A percentile compares a stretch with the other conserved stretches of the same genome.
Evolutionary conservation across 2,329 filamentous ascomycete species (phyloP).

Genomic region (Orbilia oligospora): DNA sequence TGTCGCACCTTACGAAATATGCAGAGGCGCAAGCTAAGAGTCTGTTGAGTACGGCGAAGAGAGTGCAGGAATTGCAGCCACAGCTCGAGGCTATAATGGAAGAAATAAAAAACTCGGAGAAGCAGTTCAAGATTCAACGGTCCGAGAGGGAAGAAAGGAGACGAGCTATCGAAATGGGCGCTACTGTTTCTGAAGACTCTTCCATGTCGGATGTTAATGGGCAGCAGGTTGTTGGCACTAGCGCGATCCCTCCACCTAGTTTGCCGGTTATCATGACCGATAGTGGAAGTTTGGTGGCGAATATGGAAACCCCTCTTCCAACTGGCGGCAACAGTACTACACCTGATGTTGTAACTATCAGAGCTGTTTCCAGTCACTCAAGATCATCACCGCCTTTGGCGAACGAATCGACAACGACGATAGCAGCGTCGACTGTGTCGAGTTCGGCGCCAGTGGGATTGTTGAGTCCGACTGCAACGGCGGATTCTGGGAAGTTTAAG

Average conservation of each 20-base stretch:
- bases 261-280: conserved; percentile 61
- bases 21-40: conserved; percentile 89
- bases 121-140: conserved; percentile 94
- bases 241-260: conserved; percentile 60
- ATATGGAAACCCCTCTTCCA: conserved; percentile 31
- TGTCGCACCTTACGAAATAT: conserved; percentile 94
- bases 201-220: conserved; percentile 1
- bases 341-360: conserved; percentile 72
- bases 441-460: conserved; percentile 67
- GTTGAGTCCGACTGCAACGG: conserved; percentile 65
- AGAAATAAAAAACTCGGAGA: conserved; percentile 93
- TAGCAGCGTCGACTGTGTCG: conserved; percentile 58
- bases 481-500: conserved; percentile 77
- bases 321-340: conserved; percentile 67
- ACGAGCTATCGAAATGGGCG: conserved; percentile 88
- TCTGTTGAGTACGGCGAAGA: conserved; percentile 86
- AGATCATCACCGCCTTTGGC: conserved; percentile 48
- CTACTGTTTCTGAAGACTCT: conserved; percentile 79
- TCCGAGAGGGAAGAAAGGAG: conserved; percentile 97
- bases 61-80: conserved; percentile 86
- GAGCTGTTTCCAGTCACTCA: conserved; percentile 60
- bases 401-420: conserved; percentile 61
- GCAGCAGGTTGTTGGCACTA: conserved; percentile 71
- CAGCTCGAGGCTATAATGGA: conserved; percentile 88
- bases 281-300: conserved; percentile 21